Conservation (phyloP, 1,139 yeast species). For the Pichia sp. region DNA sequence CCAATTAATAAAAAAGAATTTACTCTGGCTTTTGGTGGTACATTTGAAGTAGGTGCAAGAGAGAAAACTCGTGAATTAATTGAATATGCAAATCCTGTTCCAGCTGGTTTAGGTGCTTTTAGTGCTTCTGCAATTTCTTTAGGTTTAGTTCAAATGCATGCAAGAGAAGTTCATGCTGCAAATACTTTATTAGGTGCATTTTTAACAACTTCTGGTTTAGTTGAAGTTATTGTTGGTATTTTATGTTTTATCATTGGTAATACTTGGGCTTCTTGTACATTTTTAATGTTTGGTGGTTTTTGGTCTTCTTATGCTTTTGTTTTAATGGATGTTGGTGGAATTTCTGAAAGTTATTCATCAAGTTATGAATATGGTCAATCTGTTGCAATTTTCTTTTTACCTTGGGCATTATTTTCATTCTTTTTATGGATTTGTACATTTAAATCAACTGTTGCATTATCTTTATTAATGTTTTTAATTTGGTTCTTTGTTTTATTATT, state of each 20-base stretch:
- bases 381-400: constrained; percentile 55
- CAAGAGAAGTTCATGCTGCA: constrained; percentile 33
- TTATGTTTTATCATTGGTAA: constrained; percentile 38
- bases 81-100: constrained; percentile 32
- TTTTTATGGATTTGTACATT: constrained; percentile 51
- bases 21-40: constrained; percentile 31
- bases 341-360: constrained; percentile 43
- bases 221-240: constrained; percentile 43
- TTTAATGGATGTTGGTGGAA: constrained; percentile 49
- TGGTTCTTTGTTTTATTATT: constrained; percentile 51
- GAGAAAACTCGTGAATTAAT: constrained; percentile 23
- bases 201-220: constrained; percentile 43
- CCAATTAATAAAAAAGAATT: constrained; percentile 30
- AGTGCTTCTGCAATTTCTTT: constrained; percentile 27
- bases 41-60: constrained; percentile 27
- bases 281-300: constrained; percentile 68
- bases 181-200: constrained; percentile 36
- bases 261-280: constrained; percentile 38
- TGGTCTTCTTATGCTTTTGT: constrained; percentile 65
- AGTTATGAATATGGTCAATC: constrained; percentile 43
- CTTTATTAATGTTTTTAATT: constrained; percentile 46
- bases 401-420: constrained; percentile 61
- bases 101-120: constrained; percentile 33
- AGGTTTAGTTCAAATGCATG: constrained; percentile 32
- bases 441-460: constrained; percentile 60